Evolutionary conservation across 805 yeast species (phyloP).

Genomic region (Kockiozyma suomiensis): DNA sequence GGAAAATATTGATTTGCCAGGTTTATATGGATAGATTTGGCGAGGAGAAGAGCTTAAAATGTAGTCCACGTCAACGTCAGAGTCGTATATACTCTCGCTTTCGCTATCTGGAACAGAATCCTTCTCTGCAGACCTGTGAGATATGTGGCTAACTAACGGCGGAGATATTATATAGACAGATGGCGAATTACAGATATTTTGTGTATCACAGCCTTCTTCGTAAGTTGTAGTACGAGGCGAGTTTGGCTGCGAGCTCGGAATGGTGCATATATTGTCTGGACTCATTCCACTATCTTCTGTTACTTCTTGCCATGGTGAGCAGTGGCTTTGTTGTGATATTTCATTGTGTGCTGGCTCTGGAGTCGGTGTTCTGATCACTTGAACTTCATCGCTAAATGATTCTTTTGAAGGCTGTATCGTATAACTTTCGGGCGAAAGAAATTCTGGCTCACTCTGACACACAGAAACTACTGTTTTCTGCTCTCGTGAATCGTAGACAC

Average conservation of each 20-base stretch:
- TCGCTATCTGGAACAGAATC: slow-evolving; percentile 21
- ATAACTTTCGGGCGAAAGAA: no score
- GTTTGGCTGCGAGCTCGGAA: neutral
- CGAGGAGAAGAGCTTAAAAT: neutral
- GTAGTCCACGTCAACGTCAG: neutral
- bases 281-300: no score
- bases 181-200: neutral
- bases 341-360: neutral
- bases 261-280: neutral
- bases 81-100: neutral
- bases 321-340: no score
- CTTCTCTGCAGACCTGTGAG: neutral
- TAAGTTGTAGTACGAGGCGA: neutral
- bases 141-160: neutral
- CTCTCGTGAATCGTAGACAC: no score
- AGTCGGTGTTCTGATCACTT: neutral
- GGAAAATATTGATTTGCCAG: neutral
- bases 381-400: neutral
- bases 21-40: neutral
- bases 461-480: no score
- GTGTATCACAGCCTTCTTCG: neutral
- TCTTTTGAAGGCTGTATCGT: no score
- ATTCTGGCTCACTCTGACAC: no score
- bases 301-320: no score
- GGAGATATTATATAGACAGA: neutral